Conservation (phyloP, 805 yeast species). For the Ogataea nitratoaversa region DNA sequence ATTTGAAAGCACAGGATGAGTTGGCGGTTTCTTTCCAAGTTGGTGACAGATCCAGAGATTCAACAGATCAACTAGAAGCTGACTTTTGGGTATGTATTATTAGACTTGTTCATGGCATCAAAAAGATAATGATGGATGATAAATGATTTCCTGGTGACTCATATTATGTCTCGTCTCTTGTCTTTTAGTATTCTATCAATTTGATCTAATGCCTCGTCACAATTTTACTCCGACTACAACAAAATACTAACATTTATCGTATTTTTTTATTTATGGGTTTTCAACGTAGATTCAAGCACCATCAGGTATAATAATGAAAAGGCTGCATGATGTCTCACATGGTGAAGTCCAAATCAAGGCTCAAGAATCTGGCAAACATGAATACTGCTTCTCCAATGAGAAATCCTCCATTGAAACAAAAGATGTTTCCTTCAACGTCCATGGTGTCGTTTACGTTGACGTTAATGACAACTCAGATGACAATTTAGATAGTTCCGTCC, state of each 20-base stretch:
- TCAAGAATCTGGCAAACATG: constrained; percentile 63
- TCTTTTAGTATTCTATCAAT: no score
- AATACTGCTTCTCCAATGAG: constrained; percentile 91
- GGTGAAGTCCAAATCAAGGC: constrained; percentile 76
- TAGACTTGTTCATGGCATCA: no score
- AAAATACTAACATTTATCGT: constrained; percentile 2
- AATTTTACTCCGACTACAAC: no score
- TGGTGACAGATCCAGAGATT: constrained; percentile 78
- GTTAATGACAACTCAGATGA: constrained; percentile 62
- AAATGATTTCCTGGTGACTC: no score
- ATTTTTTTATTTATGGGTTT: neutral
- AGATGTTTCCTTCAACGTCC: constrained; percentile 93
- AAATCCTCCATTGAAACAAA: constrained; percentile 65
- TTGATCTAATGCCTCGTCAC: no score
- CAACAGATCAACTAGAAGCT: constrained; percentile 57
- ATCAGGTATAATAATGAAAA: constrained; percentile 46
- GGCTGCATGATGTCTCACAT: constrained; percentile 59
- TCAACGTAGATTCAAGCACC: constrained; percentile 25
- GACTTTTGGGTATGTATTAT: constrained; percentile 55
- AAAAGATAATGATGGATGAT: no score
- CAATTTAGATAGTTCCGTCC: constrained; percentile 79
- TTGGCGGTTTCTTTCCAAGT: constrained; percentile 87
- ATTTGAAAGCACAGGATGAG: constrained; percentile 77
- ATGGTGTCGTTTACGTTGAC: constrained; percentile 86
- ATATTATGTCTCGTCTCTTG: no score